Conservation (phyloP, 228 moss, liverwort and hornwort species). For the Sphagnum magellanicum region DNA sequence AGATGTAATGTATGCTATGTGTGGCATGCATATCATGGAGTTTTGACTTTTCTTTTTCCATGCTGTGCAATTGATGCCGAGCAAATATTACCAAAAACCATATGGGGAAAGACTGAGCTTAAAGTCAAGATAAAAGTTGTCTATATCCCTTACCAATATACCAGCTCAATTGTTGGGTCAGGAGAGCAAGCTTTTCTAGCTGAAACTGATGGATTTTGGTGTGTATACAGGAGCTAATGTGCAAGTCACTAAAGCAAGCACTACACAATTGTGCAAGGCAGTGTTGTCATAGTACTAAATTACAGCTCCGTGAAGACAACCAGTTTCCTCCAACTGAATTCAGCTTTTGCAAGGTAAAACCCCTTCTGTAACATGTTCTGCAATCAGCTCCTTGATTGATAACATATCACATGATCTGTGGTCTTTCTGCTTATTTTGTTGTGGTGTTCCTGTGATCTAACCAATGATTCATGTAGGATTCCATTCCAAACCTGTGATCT, state of each 20-base stretch:
- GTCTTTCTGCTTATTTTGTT: not conserved
- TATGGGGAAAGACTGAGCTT: too few species aligned
- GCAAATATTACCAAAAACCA: too few species aligned
- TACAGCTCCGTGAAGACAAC: constrained; percentile 22
- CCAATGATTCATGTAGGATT: not conserved
- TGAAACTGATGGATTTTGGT: not conserved
- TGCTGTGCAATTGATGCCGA: too few species aligned
- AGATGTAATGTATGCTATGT: too few species aligned
- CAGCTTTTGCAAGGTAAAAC: constrained; percentile 38
- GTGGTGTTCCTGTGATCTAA: not conserved
- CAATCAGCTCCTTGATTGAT: not conserved
- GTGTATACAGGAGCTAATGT: constrained; percentile 33
- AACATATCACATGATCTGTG: not conserved
- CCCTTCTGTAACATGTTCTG: not conserved
- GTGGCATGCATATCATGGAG: too few species aligned
- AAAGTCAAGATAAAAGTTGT: not conserved
- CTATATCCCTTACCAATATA: not conserved
- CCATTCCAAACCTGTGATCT: not conserved
- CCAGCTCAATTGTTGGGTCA: too few species aligned
- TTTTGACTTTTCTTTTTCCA: too few species aligned
- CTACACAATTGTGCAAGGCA: constrained; percentile 43
- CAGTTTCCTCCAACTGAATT: constrained; percentile 27
- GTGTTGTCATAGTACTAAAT: constrained; percentile 27
- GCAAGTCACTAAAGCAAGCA: constrained; percentile 41
- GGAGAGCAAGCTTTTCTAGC: not conserved